Conservation (phyloP, 495 filamentous ascomycete genomes). For the Penicillium subrubescens region DNA sequence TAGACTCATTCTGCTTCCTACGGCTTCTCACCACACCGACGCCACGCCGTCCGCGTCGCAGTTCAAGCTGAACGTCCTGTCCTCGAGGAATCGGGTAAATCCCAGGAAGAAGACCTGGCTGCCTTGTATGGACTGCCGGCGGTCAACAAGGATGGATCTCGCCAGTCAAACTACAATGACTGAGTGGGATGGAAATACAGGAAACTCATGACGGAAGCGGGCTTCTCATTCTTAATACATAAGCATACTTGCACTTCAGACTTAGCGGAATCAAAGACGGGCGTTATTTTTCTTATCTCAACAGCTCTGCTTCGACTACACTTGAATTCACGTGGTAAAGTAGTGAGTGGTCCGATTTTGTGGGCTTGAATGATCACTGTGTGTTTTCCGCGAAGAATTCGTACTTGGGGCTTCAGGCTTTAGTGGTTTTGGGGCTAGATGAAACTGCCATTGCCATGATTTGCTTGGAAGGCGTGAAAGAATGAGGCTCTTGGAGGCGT, state of each 20-base stretch:
- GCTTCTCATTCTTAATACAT: slow-evolving; percentile 5
- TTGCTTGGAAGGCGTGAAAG: neutral
- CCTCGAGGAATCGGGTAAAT: slow-evolving; percentile 53
- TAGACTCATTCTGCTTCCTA: slow-evolving; percentile 64
- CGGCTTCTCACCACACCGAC: slow-evolving; percentile 62
- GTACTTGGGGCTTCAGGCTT: too few species aligned
- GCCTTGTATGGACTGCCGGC: slow-evolving; percentile 51
- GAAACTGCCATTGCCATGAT: too few species aligned
- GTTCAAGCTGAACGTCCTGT: slow-evolving; percentile 59
- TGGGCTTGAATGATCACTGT: too few species aligned
- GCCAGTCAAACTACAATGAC: slow-evolving; percentile 66
- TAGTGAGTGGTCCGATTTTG: too few species aligned
- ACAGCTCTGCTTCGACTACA: too few species aligned
- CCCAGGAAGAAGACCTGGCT: slow-evolving; percentile 60
- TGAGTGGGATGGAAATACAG: slow-evolving; percentile 25
- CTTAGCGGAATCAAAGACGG: slow-evolving; percentile 8
- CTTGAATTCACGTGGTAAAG: too few species aligned
- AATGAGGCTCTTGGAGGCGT: neutral
- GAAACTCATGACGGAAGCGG: neutral
- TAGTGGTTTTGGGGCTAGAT: too few species aligned
- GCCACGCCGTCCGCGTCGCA: slow-evolving; percentile 64
- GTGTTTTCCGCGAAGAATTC: too few species aligned
- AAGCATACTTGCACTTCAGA: neutral
- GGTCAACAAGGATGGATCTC: slow-evolving; percentile 62
- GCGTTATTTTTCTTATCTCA: neutral